phyloP scores from a whole-genome alignment of 2,329 filamentous ascomycete species.

The Beauveria asiatica region DNA sequence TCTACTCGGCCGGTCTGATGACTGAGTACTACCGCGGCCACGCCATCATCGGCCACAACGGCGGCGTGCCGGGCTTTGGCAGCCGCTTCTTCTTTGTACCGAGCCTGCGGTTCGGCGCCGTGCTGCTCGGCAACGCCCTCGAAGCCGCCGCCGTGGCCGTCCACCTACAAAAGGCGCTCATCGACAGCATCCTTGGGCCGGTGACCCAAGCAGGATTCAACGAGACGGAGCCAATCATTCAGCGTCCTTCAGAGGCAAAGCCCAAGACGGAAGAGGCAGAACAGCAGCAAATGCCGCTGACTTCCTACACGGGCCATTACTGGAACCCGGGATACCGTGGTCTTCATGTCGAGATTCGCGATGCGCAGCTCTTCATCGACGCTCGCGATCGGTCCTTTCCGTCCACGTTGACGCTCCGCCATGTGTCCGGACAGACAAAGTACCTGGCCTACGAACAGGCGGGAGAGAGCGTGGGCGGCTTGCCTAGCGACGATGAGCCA shows the following conservation, averaged over 20 bases:
- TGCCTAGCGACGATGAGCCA: background rate
- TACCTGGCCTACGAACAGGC: background rate
- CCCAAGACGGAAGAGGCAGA: background rate
- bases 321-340: slow-evolving; percentile 7
- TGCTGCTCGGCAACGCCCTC: slow-evolving; percentile 8
- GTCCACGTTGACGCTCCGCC: background rate
- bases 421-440: slow-evolving; percentile 3
- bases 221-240: background rate
- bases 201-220: background rate
- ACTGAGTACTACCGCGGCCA: slow-evolving; percentile 8
- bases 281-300: slow-evolving; percentile 3
- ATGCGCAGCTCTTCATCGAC: slow-evolving; percentile 4
- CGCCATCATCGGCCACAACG: slow-evolving; percentile 5
- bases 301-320: background rate
- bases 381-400: background rate
- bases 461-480: background rate
- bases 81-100: slow-evolving; percentile 7
- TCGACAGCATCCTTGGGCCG: background rate
- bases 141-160: background rate
- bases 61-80: slow-evolving; percentile 7
- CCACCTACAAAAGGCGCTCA: background rate
- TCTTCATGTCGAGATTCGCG: background rate
- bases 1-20: slow-evolving; percentile 6
- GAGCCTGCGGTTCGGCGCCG: slow-evolving; percentile 1
- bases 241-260: no score